These are phyloP conservation scores for Trifolium fragiferum DNA, from an alignment of 306 rosid species.

Conservation along the genomic window DNA sequence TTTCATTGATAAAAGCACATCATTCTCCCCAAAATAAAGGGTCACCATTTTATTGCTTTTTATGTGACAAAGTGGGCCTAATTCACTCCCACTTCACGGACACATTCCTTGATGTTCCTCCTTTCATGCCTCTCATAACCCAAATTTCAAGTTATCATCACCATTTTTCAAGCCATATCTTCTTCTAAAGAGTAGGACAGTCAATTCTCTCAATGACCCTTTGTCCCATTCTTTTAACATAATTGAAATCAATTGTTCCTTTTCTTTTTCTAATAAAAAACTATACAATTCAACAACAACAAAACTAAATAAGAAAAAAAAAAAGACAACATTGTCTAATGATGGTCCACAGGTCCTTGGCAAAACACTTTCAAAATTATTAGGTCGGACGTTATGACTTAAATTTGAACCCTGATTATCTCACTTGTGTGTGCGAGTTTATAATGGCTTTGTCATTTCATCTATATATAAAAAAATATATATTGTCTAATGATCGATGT, in stretches of 20 bases:
- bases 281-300: background rate
- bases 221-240: constrained; percentile 36
- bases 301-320: background rate
- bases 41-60: constrained; percentile 43
- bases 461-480: no score
- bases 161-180: constrained; percentile 39
- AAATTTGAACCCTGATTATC: no score
- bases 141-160: constrained; percentile 36
- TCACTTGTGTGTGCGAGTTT: no score
- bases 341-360: no score
- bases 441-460: no score
- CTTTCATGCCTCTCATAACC: constrained; percentile 42
- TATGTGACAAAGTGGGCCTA: constrained; percentile 44
- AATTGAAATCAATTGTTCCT: background rate
- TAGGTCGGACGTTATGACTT: no score
- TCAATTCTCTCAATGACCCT: constrained; percentile 16
- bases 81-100: constrained; percentile 44
- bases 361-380: no score
- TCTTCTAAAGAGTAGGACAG: constrained; percentile 32
- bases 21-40: constrained; percentile 62
- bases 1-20: constrained; percentile 47
- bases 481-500: background rate
- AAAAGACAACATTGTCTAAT: background rate
- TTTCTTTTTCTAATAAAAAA: background rate
- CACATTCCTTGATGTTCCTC: constrained; percentile 48